Percentiles rank a stretch among this genome's conserved stretches.
Conservation (phyloP, 2,329 filamentous ascomycete species). For the Akanthomyces dipterigenus region DNA sequence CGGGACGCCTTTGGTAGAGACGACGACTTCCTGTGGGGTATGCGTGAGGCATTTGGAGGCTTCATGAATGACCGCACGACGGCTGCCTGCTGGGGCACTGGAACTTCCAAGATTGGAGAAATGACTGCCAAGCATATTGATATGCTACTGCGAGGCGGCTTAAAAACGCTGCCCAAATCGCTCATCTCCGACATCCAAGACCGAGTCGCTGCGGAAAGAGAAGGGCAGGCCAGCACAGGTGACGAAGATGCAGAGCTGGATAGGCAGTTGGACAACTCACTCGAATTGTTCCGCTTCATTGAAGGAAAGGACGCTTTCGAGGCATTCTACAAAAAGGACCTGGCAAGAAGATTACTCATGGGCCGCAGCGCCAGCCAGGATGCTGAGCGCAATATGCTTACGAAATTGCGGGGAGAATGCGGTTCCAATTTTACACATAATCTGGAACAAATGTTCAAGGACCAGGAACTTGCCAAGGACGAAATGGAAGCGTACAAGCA, state of each 20-base stretch:
- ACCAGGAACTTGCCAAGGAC: slow-evolving; percentile 86
- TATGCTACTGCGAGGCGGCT: slow-evolving; percentile 74
- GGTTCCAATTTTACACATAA: slow-evolving; percentile 94
- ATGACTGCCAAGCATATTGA: slow-evolving; percentile 99
- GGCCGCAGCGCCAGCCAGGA: slow-evolving; percentile 88
- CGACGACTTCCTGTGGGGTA: slow-evolving; percentile 66
- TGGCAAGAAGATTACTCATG: slow-evolving; percentile 85
- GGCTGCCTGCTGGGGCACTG: slow-evolving; percentile 65
- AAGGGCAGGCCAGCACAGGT: slow-evolving; percentile 59
- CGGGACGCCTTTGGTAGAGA: slow-evolving; percentile 70
- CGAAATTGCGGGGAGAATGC: slow-evolving; percentile 86
- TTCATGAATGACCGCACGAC: slow-evolving; percentile 91
- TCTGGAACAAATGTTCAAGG: slow-evolving; percentile 98
- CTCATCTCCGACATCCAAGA: slow-evolving; percentile 58
- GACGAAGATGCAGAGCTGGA: slow-evolving; percentile 93
- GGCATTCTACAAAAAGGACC: slow-evolving; percentile 97
- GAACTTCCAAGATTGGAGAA: slow-evolving; percentile 91
- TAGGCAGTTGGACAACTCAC: slow-evolving; percentile 80
- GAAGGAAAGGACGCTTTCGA: slow-evolving; percentile 97
- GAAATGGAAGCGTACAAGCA: slow-evolving; percentile 86
- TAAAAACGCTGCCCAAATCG: slow-evolving; percentile 71
- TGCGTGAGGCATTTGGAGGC: slow-evolving; percentile 77
- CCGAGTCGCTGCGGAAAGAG: slow-evolving; percentile 49
- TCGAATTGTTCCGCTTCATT: slow-evolving; percentile 94
- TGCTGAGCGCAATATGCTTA: slow-evolving; percentile 91